These are phyloP conservation scores for Penicillium herquei DNA, from an alignment of 495 filamentous ascomycete species.

Conservation along the genomic window DNA sequence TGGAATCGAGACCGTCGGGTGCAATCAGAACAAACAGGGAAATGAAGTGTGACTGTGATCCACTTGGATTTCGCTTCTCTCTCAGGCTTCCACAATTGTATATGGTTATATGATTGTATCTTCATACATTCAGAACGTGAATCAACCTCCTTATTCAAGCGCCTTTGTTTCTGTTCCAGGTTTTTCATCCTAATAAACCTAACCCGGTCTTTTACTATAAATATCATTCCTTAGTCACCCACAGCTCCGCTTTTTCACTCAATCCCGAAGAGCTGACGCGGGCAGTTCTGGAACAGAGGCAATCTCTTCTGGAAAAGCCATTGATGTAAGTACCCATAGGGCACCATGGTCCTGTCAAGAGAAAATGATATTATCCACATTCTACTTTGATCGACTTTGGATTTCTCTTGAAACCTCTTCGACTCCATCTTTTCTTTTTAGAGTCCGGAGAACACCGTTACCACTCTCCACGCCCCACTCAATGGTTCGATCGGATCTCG, in stretches of 20 bases:
- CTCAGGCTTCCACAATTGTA: background rate
- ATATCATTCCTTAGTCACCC: background rate
- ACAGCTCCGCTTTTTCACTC: background rate
- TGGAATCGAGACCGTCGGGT: constrained; percentile 17
- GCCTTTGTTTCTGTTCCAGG: background rate
- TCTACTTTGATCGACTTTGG: too few species aligned
- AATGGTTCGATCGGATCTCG: constrained; percentile 2
- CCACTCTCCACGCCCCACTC: constrained; percentile 1
- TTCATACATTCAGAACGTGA: too few species aligned
- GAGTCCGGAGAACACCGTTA: background rate
- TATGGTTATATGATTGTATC: background rate
- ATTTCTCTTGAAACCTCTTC: background rate
- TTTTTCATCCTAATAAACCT: background rate
- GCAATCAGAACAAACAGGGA: constrained; percentile 11
- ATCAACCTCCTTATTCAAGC: background rate
- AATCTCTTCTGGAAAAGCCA: too few species aligned
- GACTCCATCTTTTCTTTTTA: background rate
- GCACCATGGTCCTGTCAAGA: too few species aligned
- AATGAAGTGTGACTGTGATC: constrained; percentile 7
- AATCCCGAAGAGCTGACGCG: background rate
- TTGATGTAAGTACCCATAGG: too few species aligned
- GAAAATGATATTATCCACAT: too few species aligned
- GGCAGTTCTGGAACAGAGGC: too few species aligned
- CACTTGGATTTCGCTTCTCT: background rate
- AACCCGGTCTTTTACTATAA: background rate